These are phyloP conservation scores for Begonia peltatifolia DNA, from an alignment of 306 rosid species.

Conservation along the genomic window DNA sequence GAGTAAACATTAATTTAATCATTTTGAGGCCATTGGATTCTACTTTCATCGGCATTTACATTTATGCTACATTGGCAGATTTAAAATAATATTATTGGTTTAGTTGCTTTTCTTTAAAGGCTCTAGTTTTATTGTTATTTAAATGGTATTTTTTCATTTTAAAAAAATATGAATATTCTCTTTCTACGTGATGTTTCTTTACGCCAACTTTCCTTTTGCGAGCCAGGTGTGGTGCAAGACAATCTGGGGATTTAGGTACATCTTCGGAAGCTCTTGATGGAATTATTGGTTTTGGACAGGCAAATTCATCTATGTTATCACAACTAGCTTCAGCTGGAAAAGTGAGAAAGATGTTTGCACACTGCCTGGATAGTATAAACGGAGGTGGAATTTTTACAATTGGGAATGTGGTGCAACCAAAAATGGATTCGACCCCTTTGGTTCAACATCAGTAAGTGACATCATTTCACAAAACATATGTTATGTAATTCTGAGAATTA, in stretches of 20 bases:
- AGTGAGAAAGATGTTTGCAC: conserved; percentile 69
- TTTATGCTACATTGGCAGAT: too few species aligned
- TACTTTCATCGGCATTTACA: too few species aligned
- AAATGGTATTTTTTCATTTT: too few species aligned
- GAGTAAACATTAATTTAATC: too few species aligned
- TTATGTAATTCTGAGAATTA: conserved; percentile 1
- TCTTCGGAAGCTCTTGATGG: conserved; percentile 56
- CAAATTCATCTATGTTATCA: conserved; percentile 74
- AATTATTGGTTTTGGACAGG: conserved; percentile 88
- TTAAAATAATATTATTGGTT: too few species aligned
- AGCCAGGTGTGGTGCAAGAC: conserved; percentile 59
- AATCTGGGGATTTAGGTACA: conserved; percentile 43
- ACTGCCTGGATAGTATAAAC: conserved; percentile 60
- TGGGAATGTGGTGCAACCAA: conserved; percentile 76
- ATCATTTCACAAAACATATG: conserved; percentile 9
- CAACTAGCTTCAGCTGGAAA: conserved; percentile 77
- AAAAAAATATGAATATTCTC: too few species aligned
- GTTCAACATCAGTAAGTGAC: conserved; percentile 48
- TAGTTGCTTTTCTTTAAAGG: too few species aligned
- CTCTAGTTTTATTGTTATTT: too few species aligned
- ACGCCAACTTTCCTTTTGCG: too few species aligned
- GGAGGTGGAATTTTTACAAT: conserved; percentile 93
- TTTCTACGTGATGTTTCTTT: too few species aligned
- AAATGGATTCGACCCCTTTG: conserved; percentile 37
- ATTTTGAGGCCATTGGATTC: too few species aligned